Percentiles rank a stretch among this genome's conserved stretches.
Evolutionary conservation across 331 rosid genomes (phyloP).

Genomic region (Telfairia occidentalis): DNA sequence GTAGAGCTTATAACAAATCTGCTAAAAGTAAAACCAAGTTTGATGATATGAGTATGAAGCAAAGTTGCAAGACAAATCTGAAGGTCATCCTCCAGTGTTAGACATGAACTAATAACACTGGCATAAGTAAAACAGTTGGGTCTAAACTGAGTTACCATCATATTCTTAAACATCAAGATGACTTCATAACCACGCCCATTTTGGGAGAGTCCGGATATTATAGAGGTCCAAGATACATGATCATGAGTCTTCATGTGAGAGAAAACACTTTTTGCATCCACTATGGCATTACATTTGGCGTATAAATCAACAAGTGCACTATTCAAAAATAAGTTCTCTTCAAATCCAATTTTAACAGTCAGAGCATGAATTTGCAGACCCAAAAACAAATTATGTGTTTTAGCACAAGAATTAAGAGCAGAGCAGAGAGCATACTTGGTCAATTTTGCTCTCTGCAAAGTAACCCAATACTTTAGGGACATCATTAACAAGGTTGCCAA

Average conservation of each 20-base stretch:
- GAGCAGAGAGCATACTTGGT: conserved; percentile 28
- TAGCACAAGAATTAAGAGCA: conserved; percentile 39
- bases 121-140: conserved; percentile 48
- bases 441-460: conserved; percentile 15
- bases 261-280: conserved; percentile 43
- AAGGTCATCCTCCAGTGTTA: conserved; percentile 22
- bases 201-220: conserved; percentile 40
- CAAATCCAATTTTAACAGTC: conserved; percentile 31
- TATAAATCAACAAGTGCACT: conserved; percentile 34
- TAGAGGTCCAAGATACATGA: conserved; percentile 58
- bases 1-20: conserved; percentile 40
- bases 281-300: conserved; percentile 29
- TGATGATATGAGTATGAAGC: conserved; percentile 47
- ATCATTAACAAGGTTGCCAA: not conserved
- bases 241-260: conserved; percentile 39
- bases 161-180: conserved; percentile 34
- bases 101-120: conserved; percentile 44
- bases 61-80: conserved; percentile 17
- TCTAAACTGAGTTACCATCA: conserved; percentile 31
- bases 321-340: conserved; percentile 33
- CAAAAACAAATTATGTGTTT: conserved; percentile 26
- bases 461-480: conserved; percentile 15
- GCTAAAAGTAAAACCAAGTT: conserved; percentile 31
- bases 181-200: conserved; percentile 35
- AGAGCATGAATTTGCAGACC: conserved; percentile 45